Percentiles rank a stretch among this genome's conserved stretches.
phyloP scores from a whole-genome alignment of 2,329 filamentous ascomycete genomes.

The Hymenoscyphus scutula region DNA sequence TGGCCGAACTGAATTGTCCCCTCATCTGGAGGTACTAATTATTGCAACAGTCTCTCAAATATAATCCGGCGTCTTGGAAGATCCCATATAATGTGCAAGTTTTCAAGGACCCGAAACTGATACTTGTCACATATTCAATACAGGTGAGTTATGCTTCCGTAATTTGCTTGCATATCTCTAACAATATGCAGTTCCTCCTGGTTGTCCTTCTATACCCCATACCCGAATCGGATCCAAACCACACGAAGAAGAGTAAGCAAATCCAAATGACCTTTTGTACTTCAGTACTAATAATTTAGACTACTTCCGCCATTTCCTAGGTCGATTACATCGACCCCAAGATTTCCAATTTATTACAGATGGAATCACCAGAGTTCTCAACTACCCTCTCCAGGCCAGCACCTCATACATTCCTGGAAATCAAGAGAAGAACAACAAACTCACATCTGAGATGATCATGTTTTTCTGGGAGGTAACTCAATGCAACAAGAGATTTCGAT shows the following conservation, averaged over 20 bases:
- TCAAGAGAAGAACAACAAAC: slow-evolving; percentile 69
- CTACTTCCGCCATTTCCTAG: slow-evolving; percentile 79
- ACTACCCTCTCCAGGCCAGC: slow-evolving; percentile 87
- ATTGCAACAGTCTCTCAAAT: slow-evolving; percentile 76
- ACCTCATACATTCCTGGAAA: slow-evolving; percentile 84
- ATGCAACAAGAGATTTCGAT: slow-evolving; percentile 95
- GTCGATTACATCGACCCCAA: slow-evolving; percentile 84
- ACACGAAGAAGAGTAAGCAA: slow-evolving; percentile 62
- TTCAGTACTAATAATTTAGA: slow-evolving; percentile 41
- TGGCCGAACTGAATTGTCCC: slow-evolving; percentile 2
- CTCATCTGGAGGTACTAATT: slow-evolving; percentile 15
- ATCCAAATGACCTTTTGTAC: not conserved
- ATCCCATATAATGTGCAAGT: slow-evolving; percentile 92
- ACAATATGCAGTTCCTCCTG: slow-evolving; percentile 65
- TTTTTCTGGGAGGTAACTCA: slow-evolving; percentile 97
- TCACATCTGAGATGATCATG: slow-evolving; percentile 94
- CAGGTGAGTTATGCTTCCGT: slow-evolving; percentile 39
- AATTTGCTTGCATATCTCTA: slow-evolving; percentile 1
- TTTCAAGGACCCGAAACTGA: slow-evolving; percentile 86
- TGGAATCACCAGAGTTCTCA: slow-evolving; percentile 87
- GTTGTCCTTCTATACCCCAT: slow-evolving; percentile 83
- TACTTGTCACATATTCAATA: slow-evolving; percentile 85
- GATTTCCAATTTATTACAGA: slow-evolving; percentile 98
- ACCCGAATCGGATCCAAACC: slow-evolving; percentile 66
- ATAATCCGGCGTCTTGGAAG: slow-evolving; percentile 90